These are phyloP conservation scores for Penicillium simplicissimum DNA, from an alignment of 495 filamentous ascomycete genomes.

Conservation along the genomic window DNA sequence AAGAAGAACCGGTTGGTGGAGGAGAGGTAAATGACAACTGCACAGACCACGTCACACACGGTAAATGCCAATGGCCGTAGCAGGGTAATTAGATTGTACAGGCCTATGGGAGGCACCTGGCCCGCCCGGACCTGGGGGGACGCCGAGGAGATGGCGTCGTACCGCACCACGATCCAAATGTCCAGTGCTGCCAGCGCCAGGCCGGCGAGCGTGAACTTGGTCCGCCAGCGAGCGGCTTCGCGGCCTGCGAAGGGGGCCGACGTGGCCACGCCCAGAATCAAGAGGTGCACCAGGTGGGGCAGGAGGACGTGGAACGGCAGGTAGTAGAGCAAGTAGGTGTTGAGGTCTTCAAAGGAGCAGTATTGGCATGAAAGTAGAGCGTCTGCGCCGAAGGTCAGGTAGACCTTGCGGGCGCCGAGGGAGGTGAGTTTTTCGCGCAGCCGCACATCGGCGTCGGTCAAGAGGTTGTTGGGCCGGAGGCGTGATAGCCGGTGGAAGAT, in stretches of 20 bases:
- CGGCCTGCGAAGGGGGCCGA: slow-evolving; percentile 53
- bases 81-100: slow-evolving; percentile 67
- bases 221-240: slow-evolving; percentile 68
- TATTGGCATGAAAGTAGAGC: slow-evolving; percentile 73
- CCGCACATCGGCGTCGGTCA: slow-evolving; percentile 61
- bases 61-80: slow-evolving; percentile 61
- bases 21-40: slow-evolving; percentile 65
- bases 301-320: slow-evolving; percentile 65
- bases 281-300: slow-evolving; percentile 77
- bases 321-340: slow-evolving; percentile 77
- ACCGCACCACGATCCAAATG: slow-evolving; percentile 58
- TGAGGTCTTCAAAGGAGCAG: slow-evolving; percentile 72
- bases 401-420: slow-evolving; percentile 72
- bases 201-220: slow-evolving; percentile 62
- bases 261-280: slow-evolving; percentile 64
- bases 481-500: slow-evolving; percentile 77
- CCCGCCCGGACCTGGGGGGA: slow-evolving; percentile 39
- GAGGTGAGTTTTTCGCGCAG: slow-evolving; percentile 68
- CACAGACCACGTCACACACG: slow-evolving; percentile 60
- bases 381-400: slow-evolving; percentile 77
- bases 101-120: slow-evolving; percentile 40
- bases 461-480: slow-evolving; percentile 52
- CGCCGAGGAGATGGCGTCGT: slow-evolving; percentile 60
- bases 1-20: slow-evolving; percentile 73
- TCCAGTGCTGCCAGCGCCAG: slow-evolving; percentile 63